These are phyloP conservation scores for Suillus decipiens DNA, from an alignment of 768 basidiomycete genomes.

Conservation along the genomic window DNA sequence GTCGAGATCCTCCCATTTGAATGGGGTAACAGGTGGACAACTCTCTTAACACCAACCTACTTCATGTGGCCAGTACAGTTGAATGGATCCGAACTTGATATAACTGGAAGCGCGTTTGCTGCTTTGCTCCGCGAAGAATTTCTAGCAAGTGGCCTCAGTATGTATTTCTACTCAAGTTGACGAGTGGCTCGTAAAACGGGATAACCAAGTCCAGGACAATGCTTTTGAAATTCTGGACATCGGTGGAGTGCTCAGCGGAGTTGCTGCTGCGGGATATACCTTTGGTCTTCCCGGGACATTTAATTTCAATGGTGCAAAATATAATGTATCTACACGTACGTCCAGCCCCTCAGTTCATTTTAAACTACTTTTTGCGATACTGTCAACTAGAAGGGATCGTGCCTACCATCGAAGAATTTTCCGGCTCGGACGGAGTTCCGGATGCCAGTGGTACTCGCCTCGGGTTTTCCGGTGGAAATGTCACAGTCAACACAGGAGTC, in stretches of 20 bases:
- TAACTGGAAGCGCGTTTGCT: slow-evolving; percentile 9
- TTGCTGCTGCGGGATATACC: slow-evolving; percentile 11
- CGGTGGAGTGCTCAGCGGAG: slow-evolving; percentile 13
- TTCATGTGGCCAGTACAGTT: background rate
- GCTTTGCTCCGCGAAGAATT: slow-evolving; percentile 3
- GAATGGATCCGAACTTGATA: slow-evolving; percentile 13
- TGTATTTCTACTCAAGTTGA: background rate
- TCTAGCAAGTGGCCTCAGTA: background rate
- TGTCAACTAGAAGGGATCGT: slow-evolving; percentile 8
- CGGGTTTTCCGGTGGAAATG: slow-evolving; percentile 10
- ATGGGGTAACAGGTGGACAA: slow-evolving; percentile 15
- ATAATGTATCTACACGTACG: slow-evolving; percentile 18
- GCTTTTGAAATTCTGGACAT: slow-evolving; percentile 13
- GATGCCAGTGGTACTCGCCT: slow-evolving; percentile 6
- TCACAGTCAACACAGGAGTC: background rate
- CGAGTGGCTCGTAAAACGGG: background rate
- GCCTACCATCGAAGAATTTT: slow-evolving; percentile 6
- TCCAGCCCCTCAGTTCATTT: background rate
- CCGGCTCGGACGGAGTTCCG: slow-evolving; percentile 7
- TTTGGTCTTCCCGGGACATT: slow-evolving; percentile 15
- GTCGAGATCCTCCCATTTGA: background rate
- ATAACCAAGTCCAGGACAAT: background rate
- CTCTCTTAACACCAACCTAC: slow-evolving; percentile 14
- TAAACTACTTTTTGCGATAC: no score
- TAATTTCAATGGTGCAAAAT: slow-evolving; percentile 20